A percentile compares a stretch with the other conserved stretches of the same genome.
phyloP scores from a whole-genome alignment of 768 basidiomycete genomes.

The Suillus subalutaceus region DNA sequence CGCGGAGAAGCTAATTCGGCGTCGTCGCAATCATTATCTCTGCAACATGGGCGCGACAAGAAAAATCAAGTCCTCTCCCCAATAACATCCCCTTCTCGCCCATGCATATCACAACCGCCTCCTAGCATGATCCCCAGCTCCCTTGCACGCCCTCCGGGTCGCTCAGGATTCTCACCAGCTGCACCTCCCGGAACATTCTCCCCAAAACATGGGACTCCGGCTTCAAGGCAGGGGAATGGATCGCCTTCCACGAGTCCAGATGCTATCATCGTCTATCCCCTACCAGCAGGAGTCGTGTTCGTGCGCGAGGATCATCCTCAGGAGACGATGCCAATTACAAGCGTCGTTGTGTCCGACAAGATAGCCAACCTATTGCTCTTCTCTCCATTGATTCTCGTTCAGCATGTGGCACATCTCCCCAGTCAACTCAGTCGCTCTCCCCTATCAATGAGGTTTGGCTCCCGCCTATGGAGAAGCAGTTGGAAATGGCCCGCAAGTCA shows the following conservation, averaged over 20 bases:
- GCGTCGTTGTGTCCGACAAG: slow-evolving; percentile 2
- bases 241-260: not conserved
- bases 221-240: not conserved
- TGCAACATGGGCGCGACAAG: not conserved
- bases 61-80: not conserved
- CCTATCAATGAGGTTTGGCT: slow-evolving; percentile 3
- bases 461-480: slow-evolving; percentile 1
- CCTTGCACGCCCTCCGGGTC: not conserved
- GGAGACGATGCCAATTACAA: not conserved
- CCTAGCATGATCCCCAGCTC: not conserved
- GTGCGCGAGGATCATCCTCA: not conserved
- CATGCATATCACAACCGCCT: not conserved
- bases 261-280: not conserved
- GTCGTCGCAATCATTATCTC: not conserved
- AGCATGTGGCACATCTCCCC: not conserved
- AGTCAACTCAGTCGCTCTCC: slow-evolving; percentile 1
- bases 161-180: not conserved
- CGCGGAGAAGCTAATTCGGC: not conserved
- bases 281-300: not conserved
- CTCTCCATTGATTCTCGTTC: not conserved
- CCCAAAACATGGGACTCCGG: not conserved
- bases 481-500: not conserved
- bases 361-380: slow-evolving; percentile 1
- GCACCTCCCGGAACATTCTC: not conserved
- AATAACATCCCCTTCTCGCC: too few relatives aligned